phyloP scores from a whole-genome alignment of 2,329 filamentous ascomycete species.

The Fusarium succisae region DNA sequence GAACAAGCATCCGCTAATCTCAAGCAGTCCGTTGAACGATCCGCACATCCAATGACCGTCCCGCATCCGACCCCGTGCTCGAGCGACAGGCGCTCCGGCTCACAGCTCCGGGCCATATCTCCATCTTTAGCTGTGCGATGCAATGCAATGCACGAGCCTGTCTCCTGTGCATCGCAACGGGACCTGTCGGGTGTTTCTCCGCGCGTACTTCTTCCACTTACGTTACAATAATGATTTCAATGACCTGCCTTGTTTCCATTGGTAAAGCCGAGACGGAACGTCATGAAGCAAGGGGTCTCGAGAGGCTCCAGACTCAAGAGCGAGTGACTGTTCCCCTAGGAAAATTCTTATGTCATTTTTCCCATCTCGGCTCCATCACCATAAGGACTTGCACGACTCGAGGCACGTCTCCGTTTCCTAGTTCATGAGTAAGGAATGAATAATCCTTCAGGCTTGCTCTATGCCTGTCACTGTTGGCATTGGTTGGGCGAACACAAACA shows the following conservation, averaged over 20 bases:
- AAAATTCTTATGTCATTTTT: constrained; percentile 9
- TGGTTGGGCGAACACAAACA: neutral
- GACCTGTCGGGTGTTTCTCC: constrained; percentile 23
- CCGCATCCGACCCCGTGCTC: constrained; percentile 46
- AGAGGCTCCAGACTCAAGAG: neutral
- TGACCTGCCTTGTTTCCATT: constrained; percentile 24
- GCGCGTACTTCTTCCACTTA: constrained; percentile 2
- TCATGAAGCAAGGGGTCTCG: constrained; percentile 20
- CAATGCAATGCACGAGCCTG: constrained; percentile 13
- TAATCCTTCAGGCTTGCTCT: neutral
- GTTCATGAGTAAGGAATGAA: constrained; percentile 8
- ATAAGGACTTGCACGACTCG: constrained; percentile 3
- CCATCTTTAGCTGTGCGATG: constrained; percentile 16
- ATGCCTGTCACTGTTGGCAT: neutral
- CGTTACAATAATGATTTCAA: constrained; percentile 1
- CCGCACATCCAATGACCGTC: constrained; percentile 43
- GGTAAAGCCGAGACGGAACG: constrained; percentile 20
- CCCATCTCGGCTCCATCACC: constrained; percentile 4
- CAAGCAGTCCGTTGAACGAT: constrained; percentile 31
- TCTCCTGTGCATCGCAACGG: constrained; percentile 18
- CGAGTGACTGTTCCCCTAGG: neutral
- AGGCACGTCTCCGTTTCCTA: neutral
- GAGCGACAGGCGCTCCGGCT: constrained; percentile 44
- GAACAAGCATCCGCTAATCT: constrained; percentile 44
- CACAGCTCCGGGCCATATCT: constrained; percentile 10